Percentiles rank a stretch among this genome's conserved stretches.
Evolutionary conservation across 2,329 filamentous ascomycete species (phyloP).

Genomic region (Berkeleyomyces basicola): DNA sequence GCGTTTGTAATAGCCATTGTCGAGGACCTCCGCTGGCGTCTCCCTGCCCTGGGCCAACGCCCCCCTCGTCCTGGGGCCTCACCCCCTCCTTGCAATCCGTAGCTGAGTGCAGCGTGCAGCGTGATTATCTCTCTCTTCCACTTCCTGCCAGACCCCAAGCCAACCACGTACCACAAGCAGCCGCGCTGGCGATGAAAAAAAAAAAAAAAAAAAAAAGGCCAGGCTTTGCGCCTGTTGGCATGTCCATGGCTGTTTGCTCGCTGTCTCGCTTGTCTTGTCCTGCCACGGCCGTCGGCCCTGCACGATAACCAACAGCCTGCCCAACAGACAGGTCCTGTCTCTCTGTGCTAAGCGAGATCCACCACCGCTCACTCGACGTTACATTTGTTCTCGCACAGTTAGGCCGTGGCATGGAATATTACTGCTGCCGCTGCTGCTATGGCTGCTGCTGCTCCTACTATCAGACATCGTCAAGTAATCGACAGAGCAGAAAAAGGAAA

Average conservation of each 20-base stretch:
- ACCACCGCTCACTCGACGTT: background rate
- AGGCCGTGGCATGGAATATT: too few species aligned
- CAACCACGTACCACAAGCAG: slow-evolving; percentile 1
- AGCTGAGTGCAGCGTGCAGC: background rate
- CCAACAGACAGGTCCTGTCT: background rate
- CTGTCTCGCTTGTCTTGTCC: background rate
- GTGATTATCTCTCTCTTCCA: background rate
- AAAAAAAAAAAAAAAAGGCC: background rate
- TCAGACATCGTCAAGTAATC: too few species aligned
- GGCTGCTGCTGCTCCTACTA: too few species aligned
- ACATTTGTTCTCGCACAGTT: background rate
- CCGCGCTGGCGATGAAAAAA: background rate
- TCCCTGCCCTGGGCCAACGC: too few species aligned
- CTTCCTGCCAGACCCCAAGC: background rate
- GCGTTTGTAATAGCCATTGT: too few species aligned
- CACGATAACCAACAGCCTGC: background rate
- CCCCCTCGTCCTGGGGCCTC: background rate
- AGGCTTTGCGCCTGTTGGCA: background rate
- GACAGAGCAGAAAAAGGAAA: too few species aligned
- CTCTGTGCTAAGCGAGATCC: background rate
- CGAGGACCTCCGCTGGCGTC: too few species aligned
- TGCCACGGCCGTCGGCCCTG: background rate
- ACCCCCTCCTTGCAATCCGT: background rate
- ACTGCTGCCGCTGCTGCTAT: background rate
- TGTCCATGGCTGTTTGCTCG: background rate